These are phyloP conservation scores for Lentinula boryana DNA, from an alignment of 768 basidiomycete genomes.

Conservation along the genomic window DNA sequence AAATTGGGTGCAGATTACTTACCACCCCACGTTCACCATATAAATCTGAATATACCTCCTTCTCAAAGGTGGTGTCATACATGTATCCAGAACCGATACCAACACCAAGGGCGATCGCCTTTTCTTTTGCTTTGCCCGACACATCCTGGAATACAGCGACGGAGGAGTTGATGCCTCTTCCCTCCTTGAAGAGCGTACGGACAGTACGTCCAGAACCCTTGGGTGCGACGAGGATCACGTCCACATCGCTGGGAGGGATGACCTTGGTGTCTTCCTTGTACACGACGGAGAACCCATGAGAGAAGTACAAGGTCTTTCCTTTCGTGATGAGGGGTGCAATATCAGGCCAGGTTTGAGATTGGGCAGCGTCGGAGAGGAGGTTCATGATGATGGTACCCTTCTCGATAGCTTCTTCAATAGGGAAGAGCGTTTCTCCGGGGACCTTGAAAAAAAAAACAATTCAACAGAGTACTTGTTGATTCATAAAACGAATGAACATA, in stretches of 20 bases:
- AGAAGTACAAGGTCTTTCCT: conserved; percentile 99
- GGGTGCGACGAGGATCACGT: conserved; percentile 98
- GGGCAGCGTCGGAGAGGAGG: conserved; percentile 98
- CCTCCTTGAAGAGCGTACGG: conserved; percentile 99
- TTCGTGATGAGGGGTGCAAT: conserved; percentile 94
- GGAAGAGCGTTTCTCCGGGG: conserved; percentile 95
- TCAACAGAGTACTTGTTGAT: conserved; percentile 1
- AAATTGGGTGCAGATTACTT: conserved; percentile 27
- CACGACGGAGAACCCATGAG: conserved; percentile 98
- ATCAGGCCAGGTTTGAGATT: conserved; percentile 90
- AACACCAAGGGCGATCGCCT: conserved; percentile 91
- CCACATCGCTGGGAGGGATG: conserved; percentile 85
- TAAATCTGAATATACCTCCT: conserved; percentile 98
- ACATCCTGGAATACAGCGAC: conserved; percentile 97
- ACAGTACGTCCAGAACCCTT: conserved; percentile 99
- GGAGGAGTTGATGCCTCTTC: conserved; percentile 94
- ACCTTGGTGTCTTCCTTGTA: conserved; percentile 98
- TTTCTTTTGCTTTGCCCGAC: conserved; percentile 96
- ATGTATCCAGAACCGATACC: conserved; percentile 95
- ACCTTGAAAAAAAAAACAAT: conserved; percentile 39
- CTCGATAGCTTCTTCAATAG: conserved; percentile 96
- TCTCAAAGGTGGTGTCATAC: conserved; percentile 99
- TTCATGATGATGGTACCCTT: conserved; percentile 99
- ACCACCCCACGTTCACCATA: conserved; percentile 99
- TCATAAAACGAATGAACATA: conserved; percentile 24